These are phyloP conservation scores for Pseudisothecium myosuroides DNA, from an alignment of 225 moss, liverwort and hornwort genomes.

Conservation along the genomic window DNA sequence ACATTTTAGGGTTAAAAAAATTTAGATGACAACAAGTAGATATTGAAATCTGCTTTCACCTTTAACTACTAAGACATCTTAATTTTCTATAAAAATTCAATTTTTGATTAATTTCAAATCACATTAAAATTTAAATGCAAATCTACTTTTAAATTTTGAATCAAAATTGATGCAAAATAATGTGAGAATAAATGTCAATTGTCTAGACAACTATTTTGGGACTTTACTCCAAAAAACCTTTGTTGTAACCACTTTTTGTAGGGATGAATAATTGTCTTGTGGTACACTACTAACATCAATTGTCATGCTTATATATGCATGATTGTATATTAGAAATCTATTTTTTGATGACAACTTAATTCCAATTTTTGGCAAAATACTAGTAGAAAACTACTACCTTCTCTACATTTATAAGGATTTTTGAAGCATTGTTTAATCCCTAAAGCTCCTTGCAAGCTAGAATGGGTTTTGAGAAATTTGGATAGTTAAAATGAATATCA, in stretches of 20 bases:
- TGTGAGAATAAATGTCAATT: background rate
- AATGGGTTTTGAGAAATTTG: background rate
- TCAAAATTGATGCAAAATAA: background rate
- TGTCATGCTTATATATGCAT: too few relatives aligned
- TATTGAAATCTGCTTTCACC: too few relatives aligned
- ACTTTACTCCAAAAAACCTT: background rate
- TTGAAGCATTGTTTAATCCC: background rate
- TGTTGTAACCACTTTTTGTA: background rate
- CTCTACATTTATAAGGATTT: background rate
- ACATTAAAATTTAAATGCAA: background rate
- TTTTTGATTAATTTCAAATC: too few relatives aligned
- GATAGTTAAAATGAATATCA: background rate
- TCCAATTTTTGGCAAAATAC: background rate
- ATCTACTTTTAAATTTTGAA: background rate
- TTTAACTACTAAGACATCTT: too few relatives aligned
- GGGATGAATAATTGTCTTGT: background rate
- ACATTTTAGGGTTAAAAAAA: too few relatives aligned
- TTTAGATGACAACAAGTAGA: too few relatives aligned
- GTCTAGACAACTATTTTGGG: background rate
- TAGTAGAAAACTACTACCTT: background rate
- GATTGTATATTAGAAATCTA: background rate
- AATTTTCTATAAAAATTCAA: too few relatives aligned
- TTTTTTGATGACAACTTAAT: background rate
- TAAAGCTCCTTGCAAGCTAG: background rate
- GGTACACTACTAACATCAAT: background rate